Evolutionary conservation across 192 early-diverging fungal genomes (phyloP).

Genomic region (Linnemannia elongata): DNA sequence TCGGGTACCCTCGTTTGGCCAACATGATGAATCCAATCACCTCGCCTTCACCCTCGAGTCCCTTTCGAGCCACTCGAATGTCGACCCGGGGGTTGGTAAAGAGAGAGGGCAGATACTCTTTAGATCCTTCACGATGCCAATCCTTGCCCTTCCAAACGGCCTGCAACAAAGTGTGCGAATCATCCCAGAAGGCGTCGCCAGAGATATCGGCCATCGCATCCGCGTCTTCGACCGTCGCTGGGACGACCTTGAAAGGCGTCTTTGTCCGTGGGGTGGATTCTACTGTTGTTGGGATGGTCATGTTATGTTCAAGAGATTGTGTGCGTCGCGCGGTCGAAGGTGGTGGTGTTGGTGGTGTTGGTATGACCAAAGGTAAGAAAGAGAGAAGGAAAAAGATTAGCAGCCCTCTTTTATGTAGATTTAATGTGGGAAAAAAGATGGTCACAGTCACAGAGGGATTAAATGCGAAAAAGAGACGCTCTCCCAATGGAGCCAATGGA

Average conservation of each 20-base stretch:
- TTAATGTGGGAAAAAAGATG: too few species aligned
- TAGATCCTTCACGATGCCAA: slow-evolving; percentile 7
- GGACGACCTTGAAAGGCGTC: slow-evolving; percentile 10
- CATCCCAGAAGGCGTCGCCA: slow-evolving; percentile 11
- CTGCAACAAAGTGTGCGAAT: slow-evolving; percentile 12
- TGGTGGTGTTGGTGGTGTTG: neutral
- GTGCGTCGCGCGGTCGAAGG: too few species aligned
- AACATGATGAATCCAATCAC: slow-evolving; percentile 1
- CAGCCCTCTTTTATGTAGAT: too few species aligned
- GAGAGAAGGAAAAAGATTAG: too few species aligned
- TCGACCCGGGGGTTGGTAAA: neutral
- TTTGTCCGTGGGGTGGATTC: slow-evolving; percentile 3
- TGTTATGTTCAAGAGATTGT: neutral
- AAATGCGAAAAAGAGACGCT: too few species aligned
- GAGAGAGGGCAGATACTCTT: neutral
- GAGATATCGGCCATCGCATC: slow-evolving; percentile 11
- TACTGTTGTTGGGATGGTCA: neutral
- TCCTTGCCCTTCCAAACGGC: slow-evolving; percentile 9
- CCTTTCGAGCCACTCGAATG: neutral
- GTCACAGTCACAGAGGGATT: too few species aligned
- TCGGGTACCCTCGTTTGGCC: slow-evolving; percentile 1
- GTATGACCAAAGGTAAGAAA: neutral
- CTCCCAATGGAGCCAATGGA: too few species aligned
- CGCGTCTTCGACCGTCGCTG: neutral
- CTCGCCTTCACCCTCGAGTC: neutral